Base-by-base conservation (phyloP, 2,329 filamentous ascomycete genomes). In the Epichloe scottii region DNA sequence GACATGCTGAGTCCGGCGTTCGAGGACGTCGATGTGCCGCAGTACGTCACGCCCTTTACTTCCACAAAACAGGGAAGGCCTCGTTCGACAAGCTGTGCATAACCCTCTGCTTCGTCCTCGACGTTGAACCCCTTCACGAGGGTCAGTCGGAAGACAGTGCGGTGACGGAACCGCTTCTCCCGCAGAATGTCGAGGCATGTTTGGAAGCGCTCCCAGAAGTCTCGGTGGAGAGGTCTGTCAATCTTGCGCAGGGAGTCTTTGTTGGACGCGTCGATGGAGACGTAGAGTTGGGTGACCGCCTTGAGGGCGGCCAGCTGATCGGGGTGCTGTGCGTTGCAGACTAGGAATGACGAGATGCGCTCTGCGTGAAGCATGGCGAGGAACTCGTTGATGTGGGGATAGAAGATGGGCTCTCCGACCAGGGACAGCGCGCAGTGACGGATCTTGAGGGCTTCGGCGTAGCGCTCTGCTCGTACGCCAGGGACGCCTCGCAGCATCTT, bases 41-140 rank as follows among this genome's bases (percentile, higher is more conserved):
- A 97, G 71, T 93, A 97, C 0, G 91, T 97, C 38, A 97, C 91
- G 50, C 91, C 91, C 72, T 97, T 97, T 66, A 97, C 79, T 71
- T 97, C 91, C 46, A 97, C 82, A 63, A 97, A 95, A 66, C 88
- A 91, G 0, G 91, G 91, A 21, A 95, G 74, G 0, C 86, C 90
- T 57, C 83, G 82, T 63, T 90, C 87, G 17, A 97, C 86, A 1
- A 97, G 81, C 61, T 88, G 82, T 0, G 91, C 91, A 62, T 98
- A 97, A 4, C 91, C 91, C 57, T 84, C 79, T 5, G 84, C 89
- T 67, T 96, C 93, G 59, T 95, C 90, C 23, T 95, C 91, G 56
- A 97, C 82, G 65, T 98, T 97, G 78, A 98, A 97, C 3, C 90
- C 91, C 71, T 97, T 97, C 63, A 97, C 93, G 2, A 98, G 82